phyloP scores from a whole-genome alignment of 345 rosid species.

The Syzygium aromaticum region DNA sequence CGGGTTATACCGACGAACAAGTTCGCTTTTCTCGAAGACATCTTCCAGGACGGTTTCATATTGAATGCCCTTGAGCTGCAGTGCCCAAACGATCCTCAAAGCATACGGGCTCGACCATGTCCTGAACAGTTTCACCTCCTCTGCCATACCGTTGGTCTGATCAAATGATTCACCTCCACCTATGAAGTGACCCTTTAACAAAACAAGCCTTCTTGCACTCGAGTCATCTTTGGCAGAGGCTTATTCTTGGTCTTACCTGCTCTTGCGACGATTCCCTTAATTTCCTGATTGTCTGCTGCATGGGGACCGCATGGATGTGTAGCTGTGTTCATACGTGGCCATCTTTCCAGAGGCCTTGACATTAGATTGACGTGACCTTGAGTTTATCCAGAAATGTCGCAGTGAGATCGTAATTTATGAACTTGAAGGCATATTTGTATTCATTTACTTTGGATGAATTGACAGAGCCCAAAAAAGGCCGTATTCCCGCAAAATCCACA shows the following conservation, averaged over 20 bases:
- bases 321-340: background rate
- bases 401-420: background rate
- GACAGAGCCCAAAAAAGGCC: background rate
- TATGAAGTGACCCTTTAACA: background rate
- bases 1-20: background rate
- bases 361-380: background rate
- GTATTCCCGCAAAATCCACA: background rate
- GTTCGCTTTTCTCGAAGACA: background rate
- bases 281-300: background rate
- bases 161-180: background rate
- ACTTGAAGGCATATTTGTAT: background rate
- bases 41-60: conserved; percentile 4
- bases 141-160: background rate
- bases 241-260: background rate
- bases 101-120: conserved; percentile 8
- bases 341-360: background rate
- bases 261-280: background rate
- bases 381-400: background rate
- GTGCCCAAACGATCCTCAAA: background rate
- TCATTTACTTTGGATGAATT: background rate
- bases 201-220: background rate
- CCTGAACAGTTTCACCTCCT: conserved; percentile 5
- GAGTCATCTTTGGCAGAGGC: background rate
- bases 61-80: background rate
- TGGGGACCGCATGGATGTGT: background rate